Evolutionary conservation across 164 flowering plant genomes (phyloP), one percentile per base, ranked within the genome.

Genomic region (Pachysandra terminalis): DNA sequence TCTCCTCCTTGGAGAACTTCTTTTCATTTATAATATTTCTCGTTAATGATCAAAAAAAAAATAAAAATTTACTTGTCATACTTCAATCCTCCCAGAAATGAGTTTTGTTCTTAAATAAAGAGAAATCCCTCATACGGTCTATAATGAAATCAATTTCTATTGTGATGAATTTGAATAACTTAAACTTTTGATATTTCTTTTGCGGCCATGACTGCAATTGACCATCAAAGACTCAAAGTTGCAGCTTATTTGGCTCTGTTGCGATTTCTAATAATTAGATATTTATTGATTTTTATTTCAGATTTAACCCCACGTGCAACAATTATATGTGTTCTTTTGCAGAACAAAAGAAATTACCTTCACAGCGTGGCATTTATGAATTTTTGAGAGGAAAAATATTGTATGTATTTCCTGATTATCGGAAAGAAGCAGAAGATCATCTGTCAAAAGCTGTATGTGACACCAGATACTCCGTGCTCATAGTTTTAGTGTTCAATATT

Each of bases 381-480:
- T 88, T 81, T 80, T 77, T 93, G 74, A 86, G 81, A 81, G 98
- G 98, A 56, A 91, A 91, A 80, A 82, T 91, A 69, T 64, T 91
- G 72, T 90, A 91, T 78, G 94, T 82, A 19, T 81, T 83, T 69
- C 86, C 96, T 40, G 93, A 87, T 7, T 90, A 93, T 63, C 68
- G 69, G 70, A 91, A 89, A 77, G 93, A 91, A 77, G 98, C 98
- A 9, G 98, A 91, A 73, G 96, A 90, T 74, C 97, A 93, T 84
- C 90, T 93, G 60, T 87, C 96, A 37, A 93, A 93, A 88, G 93
- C 98, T 75, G 98, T 93, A 77, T 79, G 86, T 70, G 56, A 63
- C 61, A 32, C 61, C n/a, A 53, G 9, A 55, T 59, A 56, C 52
- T 74, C 55, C 32, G 14, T 72, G 28, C 37, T 68, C 25, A 45